Evolutionary conservation across 164 flowering plant genomes (phyloP).

Genomic region (Magnolia kwangsiensis): DNA sequence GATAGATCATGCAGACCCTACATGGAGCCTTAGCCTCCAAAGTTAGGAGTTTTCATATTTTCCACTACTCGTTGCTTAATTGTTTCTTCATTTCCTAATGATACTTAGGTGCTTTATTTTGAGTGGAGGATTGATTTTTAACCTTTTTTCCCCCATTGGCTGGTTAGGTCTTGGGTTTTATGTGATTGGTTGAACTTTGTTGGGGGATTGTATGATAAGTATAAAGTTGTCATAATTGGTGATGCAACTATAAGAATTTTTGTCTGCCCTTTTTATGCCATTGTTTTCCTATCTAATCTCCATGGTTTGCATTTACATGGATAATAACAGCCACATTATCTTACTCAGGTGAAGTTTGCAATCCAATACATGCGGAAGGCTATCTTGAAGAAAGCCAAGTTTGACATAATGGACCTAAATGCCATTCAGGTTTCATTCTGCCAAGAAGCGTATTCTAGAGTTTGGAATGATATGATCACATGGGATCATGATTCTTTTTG

Average conservation of each 20-base stretch:
- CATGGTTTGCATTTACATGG: not conserved
- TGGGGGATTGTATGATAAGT: not conserved
- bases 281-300: not conserved
- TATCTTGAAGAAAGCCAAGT: slow-evolving; percentile 86
- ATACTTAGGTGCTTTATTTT: too few relatives aligned
- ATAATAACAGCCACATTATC: not conserved
- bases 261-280: not conserved
- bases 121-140: too few relatives aligned
- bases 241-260: not conserved
- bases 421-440: slow-evolving; percentile 61
- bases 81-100: too few relatives aligned
- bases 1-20: too few relatives aligned
- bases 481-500: not conserved
- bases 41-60: too few relatives aligned
- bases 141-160: too few relatives aligned
- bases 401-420: slow-evolving; percentile 83
- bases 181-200: too few relatives aligned
- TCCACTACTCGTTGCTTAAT: too few relatives aligned
- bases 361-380: slow-evolving; percentile 85
- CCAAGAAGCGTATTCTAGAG: not conserved
- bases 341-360: slow-evolving; percentile 79
- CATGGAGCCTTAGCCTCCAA: too few relatives aligned
- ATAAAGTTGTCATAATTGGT: not conserved
- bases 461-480: not conserved
- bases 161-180: too few relatives aligned